Conservation (phyloP, 768 basidiomycete species). For the Lactarius akahatsu region DNA sequence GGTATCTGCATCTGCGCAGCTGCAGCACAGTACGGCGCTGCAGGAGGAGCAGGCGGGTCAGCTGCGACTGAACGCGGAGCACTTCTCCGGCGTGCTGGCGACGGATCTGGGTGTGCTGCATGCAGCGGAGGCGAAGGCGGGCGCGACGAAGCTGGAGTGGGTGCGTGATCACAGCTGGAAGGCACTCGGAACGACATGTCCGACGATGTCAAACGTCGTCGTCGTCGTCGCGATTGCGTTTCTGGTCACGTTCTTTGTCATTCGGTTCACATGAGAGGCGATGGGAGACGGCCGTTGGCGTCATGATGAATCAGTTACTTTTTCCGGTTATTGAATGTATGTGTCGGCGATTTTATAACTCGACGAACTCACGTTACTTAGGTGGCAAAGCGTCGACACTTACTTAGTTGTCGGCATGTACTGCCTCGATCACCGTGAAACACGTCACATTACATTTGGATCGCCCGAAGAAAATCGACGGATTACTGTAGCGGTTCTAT, state of each 20-base stretch:
- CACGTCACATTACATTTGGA: too few species aligned
- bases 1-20: too few species aligned
- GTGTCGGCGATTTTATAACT: too few species aligned
- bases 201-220: conserved; percentile 49
- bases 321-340: too few species aligned
- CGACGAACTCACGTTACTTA: too few species aligned
- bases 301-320: too few species aligned
- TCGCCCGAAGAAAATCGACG: too few species aligned
- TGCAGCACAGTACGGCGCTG: too few species aligned
- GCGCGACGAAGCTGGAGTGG: conserved; percentile 49
- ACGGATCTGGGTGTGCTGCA: conserved; percentile 44
- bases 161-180: conserved; percentile 52
- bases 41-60: conserved; percentile 83
- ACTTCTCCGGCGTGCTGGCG: conserved; percentile 34
- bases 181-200: conserved; percentile 53
- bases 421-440: too few species aligned
- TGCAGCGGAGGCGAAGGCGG: conserved; percentile 38
- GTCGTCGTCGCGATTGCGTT: conserved; percentile 64
- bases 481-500: too few species aligned
- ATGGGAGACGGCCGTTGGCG: neutral
- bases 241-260: conserved; percentile 66
- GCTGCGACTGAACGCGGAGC: conserved; percentile 38
- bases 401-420: too few species aligned
- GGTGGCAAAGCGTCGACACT: too few species aligned
- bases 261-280: conserved; percentile 49